A percentile compares a stretch with the other conserved stretches of the same genome.
Evolutionary conservation across 371 early-diverging fungal genomes (phyloP).

Genomic region (Mucor plumbeus): DNA sequence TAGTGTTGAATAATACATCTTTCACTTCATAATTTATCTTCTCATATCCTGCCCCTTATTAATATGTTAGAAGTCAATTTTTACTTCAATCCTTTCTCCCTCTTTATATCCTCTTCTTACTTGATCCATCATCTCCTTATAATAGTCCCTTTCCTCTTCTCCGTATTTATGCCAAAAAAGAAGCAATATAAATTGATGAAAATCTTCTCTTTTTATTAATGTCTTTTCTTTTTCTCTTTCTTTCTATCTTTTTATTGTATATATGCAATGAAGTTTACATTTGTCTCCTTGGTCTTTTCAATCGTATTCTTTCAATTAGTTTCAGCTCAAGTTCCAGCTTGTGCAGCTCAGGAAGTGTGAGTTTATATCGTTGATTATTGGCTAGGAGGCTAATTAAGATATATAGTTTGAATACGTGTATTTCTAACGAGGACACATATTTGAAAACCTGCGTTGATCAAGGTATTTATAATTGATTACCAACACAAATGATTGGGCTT

Average conservation of each 20-base stretch:
- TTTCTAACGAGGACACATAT: slow-evolving; percentile 36
- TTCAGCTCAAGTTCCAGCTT: slow-evolving; percentile 23
- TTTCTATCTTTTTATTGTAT: background rate
- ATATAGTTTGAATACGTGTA: slow-evolving; percentile 36
- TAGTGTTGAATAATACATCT: too few relatives aligned
- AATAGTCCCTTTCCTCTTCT: background rate
- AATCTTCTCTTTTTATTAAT: background rate
- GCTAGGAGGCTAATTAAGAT: background rate
- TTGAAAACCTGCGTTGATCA: slow-evolving; percentile 25
- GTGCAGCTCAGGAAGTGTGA: slow-evolving; percentile 41
- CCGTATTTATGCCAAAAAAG: background rate
- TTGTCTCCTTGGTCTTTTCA: background rate
- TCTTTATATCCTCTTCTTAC: background rate
- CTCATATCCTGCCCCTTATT: background rate
- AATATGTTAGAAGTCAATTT: background rate
- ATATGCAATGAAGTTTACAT: slow-evolving; percentile 10
- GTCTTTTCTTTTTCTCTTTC: slow-evolving; percentile 7
- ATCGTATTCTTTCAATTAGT: background rate
- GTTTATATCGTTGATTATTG: slow-evolving; percentile 3
- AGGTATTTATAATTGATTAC: slow-evolving; percentile 11
- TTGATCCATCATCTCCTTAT: background rate
- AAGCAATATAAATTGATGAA: background rate
- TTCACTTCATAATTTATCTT: too few relatives aligned
- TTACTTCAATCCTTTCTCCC: background rate
- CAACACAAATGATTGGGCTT: background rate